A percentile compares a stretch with the other conserved stretches of the same genome.
These are phyloP conservation scores for Aspergillus chevalieri DNA, from an alignment of 2,329 filamentous ascomycete species.

Conservation along the genomic window DNA sequence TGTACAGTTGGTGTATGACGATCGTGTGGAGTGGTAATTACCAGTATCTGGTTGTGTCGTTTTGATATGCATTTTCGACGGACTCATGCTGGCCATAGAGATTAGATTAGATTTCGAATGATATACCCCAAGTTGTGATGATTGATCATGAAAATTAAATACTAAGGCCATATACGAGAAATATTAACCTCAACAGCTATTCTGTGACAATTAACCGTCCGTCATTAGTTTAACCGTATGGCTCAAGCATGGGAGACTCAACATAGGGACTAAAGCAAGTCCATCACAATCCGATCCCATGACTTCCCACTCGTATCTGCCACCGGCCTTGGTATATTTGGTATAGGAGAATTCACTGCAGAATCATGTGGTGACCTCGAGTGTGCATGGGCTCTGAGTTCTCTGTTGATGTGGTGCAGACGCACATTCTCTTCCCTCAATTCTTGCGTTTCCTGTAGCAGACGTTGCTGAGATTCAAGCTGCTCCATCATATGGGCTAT, in stretches of 20 bases:
- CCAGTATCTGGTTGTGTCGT: no score
- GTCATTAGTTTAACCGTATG: no score
- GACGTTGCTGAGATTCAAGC: constrained; percentile 13
- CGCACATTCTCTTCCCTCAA: constrained; percentile 17
- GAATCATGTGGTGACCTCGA: background rate
- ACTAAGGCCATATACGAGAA: no score
- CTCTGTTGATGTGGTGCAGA: background rate
- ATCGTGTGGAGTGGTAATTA: constrained; percentile 42
- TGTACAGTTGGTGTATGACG: constrained; percentile 55
- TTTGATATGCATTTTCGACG: no score
- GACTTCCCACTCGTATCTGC: constrained; percentile 12
- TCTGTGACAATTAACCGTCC: no score
- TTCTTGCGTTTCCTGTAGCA: constrained; percentile 12
- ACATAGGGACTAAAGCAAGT: constrained; percentile 13
- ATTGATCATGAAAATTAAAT: no score
- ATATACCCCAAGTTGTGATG: no score
- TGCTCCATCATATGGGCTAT: constrained; percentile 18
- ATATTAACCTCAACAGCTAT: no score
- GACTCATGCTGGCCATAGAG: no score
- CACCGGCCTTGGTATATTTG: constrained; percentile 7
- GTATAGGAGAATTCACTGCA: constrained; percentile 3
- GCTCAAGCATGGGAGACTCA: background rate
- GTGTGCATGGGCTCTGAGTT: background rate
- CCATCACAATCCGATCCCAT: constrained; percentile 21
- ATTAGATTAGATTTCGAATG: no score